Evolutionary conservation across 306 rosid genomes (phyloP).

Genomic region (Hippophae gyantsensis): DNA sequence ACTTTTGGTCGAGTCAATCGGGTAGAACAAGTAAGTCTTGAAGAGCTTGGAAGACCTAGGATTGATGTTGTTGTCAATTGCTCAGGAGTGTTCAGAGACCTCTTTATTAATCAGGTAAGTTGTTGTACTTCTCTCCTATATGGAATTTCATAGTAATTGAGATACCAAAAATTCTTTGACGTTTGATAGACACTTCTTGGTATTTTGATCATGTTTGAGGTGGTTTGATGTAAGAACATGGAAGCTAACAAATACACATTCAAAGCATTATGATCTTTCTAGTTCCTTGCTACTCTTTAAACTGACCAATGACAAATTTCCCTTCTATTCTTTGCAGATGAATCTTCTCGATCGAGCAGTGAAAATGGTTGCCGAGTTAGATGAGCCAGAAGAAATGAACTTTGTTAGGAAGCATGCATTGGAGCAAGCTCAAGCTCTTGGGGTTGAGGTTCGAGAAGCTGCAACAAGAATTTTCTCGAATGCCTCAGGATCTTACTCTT

Average conservation of each 20-base stretch:
- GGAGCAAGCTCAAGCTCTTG: slow-evolving; percentile 82
- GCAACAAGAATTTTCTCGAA: slow-evolving; percentile 95
- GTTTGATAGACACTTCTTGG: background rate
- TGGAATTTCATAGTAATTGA: background rate
- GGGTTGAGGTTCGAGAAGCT: slow-evolving; percentile 84
- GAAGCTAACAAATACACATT: background rate
- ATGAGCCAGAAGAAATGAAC: slow-evolving; percentile 77
- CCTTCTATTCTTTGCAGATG: slow-evolving; percentile 45
- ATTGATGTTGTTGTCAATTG: slow-evolving; percentile 96
- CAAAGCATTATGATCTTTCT: background rate
- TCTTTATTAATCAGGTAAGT: slow-evolving; percentile 91
- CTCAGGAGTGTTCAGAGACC: slow-evolving; percentile 98
- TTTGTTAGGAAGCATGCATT: slow-evolving; percentile 77
- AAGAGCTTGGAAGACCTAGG: slow-evolving; percentile 99
- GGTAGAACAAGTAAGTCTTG: slow-evolving; percentile 70
- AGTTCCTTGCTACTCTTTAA: background rate
- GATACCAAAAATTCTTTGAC: background rate
- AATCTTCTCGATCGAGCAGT: slow-evolving; percentile 92
- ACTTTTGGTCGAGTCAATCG: slow-evolving; percentile 76
- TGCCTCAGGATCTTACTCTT: slow-evolving; percentile 96
- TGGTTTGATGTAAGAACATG: background rate
- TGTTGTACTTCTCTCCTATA: background rate
- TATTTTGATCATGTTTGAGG: background rate
- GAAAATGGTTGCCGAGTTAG: slow-evolving; percentile 96
- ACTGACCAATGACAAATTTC: slow-evolving; percentile 15